Conservation (phyloP, 1,284 basidiomycete species). For the Microbotryum silenes-acaulis region DNA sequence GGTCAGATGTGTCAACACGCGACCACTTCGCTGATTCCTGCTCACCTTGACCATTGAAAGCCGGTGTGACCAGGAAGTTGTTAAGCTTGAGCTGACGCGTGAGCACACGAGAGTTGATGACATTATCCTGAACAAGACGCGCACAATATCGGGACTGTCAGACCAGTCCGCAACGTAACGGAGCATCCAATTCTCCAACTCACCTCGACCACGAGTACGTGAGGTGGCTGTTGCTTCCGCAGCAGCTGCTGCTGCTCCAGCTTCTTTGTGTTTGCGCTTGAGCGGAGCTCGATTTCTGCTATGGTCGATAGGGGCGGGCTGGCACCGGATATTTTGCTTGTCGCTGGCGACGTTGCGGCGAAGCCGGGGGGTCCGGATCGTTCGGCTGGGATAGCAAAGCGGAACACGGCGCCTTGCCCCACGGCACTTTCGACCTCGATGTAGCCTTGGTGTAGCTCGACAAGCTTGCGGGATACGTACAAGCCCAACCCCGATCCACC, state of each 20-base stretch:
- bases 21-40: no score
- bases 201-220: constrained; percentile 2
- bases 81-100: neutral
- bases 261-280: no score
- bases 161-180: no score
- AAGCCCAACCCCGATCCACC: constrained; percentile 28
- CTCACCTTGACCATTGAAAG: neutral
- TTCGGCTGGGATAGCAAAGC: no score
- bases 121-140: neutral
- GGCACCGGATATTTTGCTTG: no score
- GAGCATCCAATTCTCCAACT: neutral
- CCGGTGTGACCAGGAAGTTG: neutral
- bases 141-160: neutral
- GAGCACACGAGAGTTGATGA: neutral
- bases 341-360: neutral
- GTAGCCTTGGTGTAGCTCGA: constrained; percentile 32
- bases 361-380: neutral
- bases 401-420: neutral
- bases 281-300: no score
- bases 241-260: no score
- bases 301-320: no score
- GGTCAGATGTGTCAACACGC: no score
- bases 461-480: constrained; percentile 30
- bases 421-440: constrained; percentile 17
- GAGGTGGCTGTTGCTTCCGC: neutral